Evolutionary conservation across 2,329 filamentous ascomycete genomes (phyloP).

Genomic region (Botrytis paeoniae): DNA sequence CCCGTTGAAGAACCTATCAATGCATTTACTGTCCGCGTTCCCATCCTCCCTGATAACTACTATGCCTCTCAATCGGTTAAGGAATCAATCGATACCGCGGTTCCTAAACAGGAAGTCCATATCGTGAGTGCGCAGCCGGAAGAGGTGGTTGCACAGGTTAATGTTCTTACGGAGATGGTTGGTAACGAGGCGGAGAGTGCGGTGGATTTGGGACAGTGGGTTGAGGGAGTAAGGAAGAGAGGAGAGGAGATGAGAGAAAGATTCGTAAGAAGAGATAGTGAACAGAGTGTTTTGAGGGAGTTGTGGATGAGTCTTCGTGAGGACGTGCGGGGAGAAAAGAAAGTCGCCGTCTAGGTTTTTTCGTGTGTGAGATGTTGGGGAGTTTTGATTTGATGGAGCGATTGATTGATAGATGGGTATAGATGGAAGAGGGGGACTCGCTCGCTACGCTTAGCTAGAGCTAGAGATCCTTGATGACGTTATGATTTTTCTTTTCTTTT

Average conservation of each 20-base stretch:
- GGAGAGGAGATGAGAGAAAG: background rate
- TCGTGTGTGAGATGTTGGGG: background rate
- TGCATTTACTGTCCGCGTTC: conserved; percentile 46
- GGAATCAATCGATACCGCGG: conserved; percentile 44
- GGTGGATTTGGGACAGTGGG: conserved; percentile 9
- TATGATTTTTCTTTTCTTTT: background rate
- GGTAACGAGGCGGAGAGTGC: conserved; percentile 38
- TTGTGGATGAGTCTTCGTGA: conserved; percentile 58
- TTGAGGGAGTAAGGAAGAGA: background rate
- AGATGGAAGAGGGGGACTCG: background rate
- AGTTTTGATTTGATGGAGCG: background rate
- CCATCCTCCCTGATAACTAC: conserved; percentile 57
- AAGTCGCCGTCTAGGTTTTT: conserved; percentile 1
- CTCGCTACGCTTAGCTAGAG: conserved; percentile 12
- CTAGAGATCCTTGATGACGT: conserved; percentile 5
- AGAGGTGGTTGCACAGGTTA: conserved; percentile 44
- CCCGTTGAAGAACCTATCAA: conserved; percentile 32
- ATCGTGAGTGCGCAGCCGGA: conserved; percentile 58
- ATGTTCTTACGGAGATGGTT: conserved; percentile 55
- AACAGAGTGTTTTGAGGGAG: conserved; percentile 50
- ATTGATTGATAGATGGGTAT: background rate
- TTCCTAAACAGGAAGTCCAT: conserved; percentile 47
- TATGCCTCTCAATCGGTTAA: background rate
- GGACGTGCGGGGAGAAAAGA: conserved; percentile 41
- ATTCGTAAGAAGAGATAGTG: conserved; percentile 39